Base-by-base conservation (phyloP, 192 early-diverging fungal genomes). In the Mortierella claussenii region DNA sequence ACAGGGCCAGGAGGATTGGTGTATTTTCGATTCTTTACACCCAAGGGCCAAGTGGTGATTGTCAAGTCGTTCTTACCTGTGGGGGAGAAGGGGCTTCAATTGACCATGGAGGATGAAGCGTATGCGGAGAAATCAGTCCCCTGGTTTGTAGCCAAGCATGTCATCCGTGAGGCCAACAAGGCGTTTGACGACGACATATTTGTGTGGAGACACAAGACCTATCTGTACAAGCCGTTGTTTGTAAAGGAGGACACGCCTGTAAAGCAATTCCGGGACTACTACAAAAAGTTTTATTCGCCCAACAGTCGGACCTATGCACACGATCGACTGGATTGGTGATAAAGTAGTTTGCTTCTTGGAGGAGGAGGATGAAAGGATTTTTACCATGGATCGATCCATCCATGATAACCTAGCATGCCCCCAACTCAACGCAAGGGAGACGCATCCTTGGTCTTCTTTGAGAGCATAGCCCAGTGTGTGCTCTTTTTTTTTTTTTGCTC, bases 131-230 rank as follows among this genome's bases (percentile, higher is more conserved):
- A 62, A 4, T 26, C 73, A 17, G 73, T 67, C 13, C 73, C 65
- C 0, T 62, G 36, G 42, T 32, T 76, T 7, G 73, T 61, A 24
- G 73, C 73, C 1, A 52, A 46, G 2, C 65, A 76, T 55, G 43
- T 76, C 17, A 48, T 76, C 26, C 63, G 73, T 1, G 73, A 76
- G 43, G 73, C 73, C 23, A 76, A 67, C 65, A 76, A 76, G 54
- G 65, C 73, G 3, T 76, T 76, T 52, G 73, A 76, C 27, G 73
- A 76, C 20, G 73, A 67, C 40, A 76, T 76, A 40, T 76, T 76
- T 76, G 65, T 76, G n/a, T 76, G 73, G 73, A 56, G 73, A 28
- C 73, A 76, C 47, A 67, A 76, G 40, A 76, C 73, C 1, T 75
- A 75, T 31, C 13, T 60, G 40, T 63, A 66, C 37, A 48, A 62